Conservation (phyloP, 768 basidiomycete genomes). For the Cubamyces lactineus region DNA sequence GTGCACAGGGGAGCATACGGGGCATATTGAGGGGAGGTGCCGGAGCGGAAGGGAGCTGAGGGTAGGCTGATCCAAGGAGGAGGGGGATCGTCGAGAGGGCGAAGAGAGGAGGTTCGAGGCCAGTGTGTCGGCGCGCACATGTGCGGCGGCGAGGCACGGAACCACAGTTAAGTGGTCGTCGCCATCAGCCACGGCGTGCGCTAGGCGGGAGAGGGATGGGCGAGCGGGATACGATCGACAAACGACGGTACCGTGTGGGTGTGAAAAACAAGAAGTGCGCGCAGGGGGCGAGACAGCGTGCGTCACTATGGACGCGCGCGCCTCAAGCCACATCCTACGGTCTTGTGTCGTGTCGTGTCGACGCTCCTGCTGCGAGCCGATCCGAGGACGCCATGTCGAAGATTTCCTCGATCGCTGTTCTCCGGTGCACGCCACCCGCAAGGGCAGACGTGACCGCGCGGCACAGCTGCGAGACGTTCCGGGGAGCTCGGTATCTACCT, state of each 20-base stretch:
- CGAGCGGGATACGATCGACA: slow-evolving; percentile 20
- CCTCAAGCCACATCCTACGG: slow-evolving; percentile 55
- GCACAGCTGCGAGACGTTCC: slow-evolving; percentile 59
- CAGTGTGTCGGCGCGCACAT: slow-evolving; percentile 70
- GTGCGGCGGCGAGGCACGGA: slow-evolving; percentile 61
- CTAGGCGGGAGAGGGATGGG: slow-evolving; percentile 46
- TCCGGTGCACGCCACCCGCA: slow-evolving; percentile 21
- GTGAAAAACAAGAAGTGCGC: slow-evolving; percentile 58
- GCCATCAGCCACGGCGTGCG: slow-evolving; percentile 47
- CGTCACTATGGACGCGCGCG: slow-evolving; percentile 54
- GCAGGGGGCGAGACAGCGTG: slow-evolving; percentile 52
- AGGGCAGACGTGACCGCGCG: slow-evolving; percentile 41
- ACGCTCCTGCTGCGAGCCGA: slow-evolving; percentile 51
- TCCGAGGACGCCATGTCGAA: slow-evolving; percentile 57
- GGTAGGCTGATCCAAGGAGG: slow-evolving; percentile 21
- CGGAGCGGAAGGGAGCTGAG: slow-evolving; percentile 25
- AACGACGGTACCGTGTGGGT: slow-evolving; percentile 25
- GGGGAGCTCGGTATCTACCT: slow-evolving; percentile 26
- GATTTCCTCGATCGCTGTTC: slow-evolving; percentile 23
- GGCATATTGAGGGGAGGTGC: slow-evolving; percentile 26
- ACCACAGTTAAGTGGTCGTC: slow-evolving; percentile 86
- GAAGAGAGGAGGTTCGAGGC: slow-evolving; percentile 47
- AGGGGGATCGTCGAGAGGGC: slow-evolving; percentile 35
- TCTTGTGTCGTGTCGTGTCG: slow-evolving; percentile 53
- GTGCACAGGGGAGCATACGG: slow-evolving; percentile 12